Base-by-base conservation (phyloP, 352 stramenopile species). In the Pythium apleroticum region DNA sequence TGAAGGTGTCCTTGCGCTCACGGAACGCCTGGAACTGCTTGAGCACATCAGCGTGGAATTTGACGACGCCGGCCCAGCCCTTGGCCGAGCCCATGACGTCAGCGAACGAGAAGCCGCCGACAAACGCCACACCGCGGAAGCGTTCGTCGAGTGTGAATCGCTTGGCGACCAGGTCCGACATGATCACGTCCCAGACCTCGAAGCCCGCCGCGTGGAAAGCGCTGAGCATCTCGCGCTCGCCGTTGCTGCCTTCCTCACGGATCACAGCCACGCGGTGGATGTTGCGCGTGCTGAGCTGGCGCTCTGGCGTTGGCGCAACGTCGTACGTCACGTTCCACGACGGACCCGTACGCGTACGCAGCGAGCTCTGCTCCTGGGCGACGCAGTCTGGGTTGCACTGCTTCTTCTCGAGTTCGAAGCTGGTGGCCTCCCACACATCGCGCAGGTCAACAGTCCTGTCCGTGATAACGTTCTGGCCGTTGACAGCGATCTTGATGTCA, bases 51-150 rank as follows among this genome's bases (percentile, higher is more conserved):
- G 86, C 71, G 75, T 99, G 98, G 84, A 98, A 99, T 74, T 97
- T 97, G 68, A 99, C 98, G 39, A 98, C 93, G 49, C 90, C 97
- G 15, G 97, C 97, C 97, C 97, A 99, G 58, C 98, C 98, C 80
- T 99, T 99, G 60, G 96, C 98, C 53, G 95, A 99, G 62, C 99
- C 97, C 63, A 99, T 84, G 25, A 99, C 97, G 60, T 99, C 98
- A 11, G 97, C 97, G 69, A 99, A 99, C 39, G 90, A 98, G 75
- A 99, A 99, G 53, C 98, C 98, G 37, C 98, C 98, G 17, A 99
- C 97, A 67, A 99, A 99, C 20, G 98, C 97, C 33, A 99, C 86
- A 48, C 98, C 98, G 27, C 93, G 91, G 85, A 99, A 99, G 22
- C 83, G 80, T 53, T 96, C 76, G 67, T 98, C 89, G 1, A 99